Evolutionary conservation across 257 asterid genomes (phyloP).

Genomic region (Salvia miltiorrhiza): DNA sequence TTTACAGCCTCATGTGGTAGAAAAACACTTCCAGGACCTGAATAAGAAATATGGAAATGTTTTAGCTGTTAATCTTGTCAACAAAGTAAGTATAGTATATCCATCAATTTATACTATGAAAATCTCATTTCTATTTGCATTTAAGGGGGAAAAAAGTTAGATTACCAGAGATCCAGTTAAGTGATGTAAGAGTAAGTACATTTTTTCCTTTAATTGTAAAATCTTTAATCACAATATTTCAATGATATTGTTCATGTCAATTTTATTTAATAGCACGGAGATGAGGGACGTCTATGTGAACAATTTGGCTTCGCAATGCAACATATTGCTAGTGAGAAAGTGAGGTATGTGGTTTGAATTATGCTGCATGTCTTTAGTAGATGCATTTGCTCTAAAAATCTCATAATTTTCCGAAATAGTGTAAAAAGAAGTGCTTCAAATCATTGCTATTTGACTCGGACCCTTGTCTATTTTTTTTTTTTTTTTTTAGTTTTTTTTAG

Average conservation of each 20-base stretch:
- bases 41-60: constrained; percentile 85
- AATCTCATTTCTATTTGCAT: neutral
- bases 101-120: neutral
- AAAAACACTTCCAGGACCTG: constrained; percentile 76
- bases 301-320: constrained; percentile 64
- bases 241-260: neutral
- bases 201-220: neutral
- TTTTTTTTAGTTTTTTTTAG: too few species aligned
- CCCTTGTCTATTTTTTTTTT: too few species aligned
- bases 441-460: too few species aligned
- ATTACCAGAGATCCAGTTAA: too few species aligned
- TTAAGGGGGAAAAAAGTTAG: too few species aligned
- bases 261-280: constrained; percentile 58
- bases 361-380: too few species aligned
- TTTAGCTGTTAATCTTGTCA: constrained; percentile 72
- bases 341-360: constrained; percentile 43
- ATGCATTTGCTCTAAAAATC: too few species aligned
- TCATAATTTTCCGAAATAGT: too few species aligned
- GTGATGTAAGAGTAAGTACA: too few species aligned
- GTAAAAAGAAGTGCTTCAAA: too few species aligned
- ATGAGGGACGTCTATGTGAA: constrained; percentile 76
- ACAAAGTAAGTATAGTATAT: constrained; percentile 59
- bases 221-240: neutral
- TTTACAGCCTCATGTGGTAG: constrained; percentile 72
- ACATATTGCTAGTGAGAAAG: constrained; percentile 53